Evolutionary conservation across 2,329 filamentous ascomycete species (phyloP), one percentile per base, ranked within the genome.

Genomic region (Exophiala lecanii-corni): DNA sequence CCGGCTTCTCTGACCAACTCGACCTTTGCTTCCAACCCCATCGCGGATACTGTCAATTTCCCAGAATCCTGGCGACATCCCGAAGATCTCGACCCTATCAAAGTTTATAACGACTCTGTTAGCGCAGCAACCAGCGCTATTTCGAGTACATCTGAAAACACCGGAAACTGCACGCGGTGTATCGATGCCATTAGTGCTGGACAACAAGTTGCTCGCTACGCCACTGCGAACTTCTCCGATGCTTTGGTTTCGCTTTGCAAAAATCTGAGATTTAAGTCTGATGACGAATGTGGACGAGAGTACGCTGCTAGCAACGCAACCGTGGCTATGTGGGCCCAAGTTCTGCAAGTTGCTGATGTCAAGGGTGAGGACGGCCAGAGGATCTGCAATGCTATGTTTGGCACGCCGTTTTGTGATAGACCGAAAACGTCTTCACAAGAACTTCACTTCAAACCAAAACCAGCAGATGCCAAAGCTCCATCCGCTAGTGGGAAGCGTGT

Each of bases 371-470:
- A 32, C 30, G 30, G 30, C n/a, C 5, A 32, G n/a, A 13, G n/a
- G 6, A 32, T 32, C n/a, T 32, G 30, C 30, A 32, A 32, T 13
- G 17, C 12, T 32, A 32, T 32, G 30, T 32, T 32, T 16, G 30
- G 30, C 5, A 12, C n/a, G 17, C n/a, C 12, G n/a, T 32, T 12
- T 12, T 32, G 30, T 32, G 30, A 32, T 5, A 32, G 17, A 13
- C 30, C 30, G 6, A 13, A 32, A 16, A 5, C 30, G 5, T 5
- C 6, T 12, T 5, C n/a, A 16, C 6, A 5, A 5, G 17, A 5
- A 6, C 30, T 32, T 16, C n/a, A 32, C n/a, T 32, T 32, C n/a
- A 13, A 13, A 12, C n/a, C 30, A 6, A 32, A 32, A 13, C 30
- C 30, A 13, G 5, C 30, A 32, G 17, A 32, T 32, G 30, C 30